These are phyloP conservation scores for Bimuria novae-zelandiae DNA, from an alignment of 2,329 filamentous ascomycete genomes.

Conservation along the genomic window DNA sequence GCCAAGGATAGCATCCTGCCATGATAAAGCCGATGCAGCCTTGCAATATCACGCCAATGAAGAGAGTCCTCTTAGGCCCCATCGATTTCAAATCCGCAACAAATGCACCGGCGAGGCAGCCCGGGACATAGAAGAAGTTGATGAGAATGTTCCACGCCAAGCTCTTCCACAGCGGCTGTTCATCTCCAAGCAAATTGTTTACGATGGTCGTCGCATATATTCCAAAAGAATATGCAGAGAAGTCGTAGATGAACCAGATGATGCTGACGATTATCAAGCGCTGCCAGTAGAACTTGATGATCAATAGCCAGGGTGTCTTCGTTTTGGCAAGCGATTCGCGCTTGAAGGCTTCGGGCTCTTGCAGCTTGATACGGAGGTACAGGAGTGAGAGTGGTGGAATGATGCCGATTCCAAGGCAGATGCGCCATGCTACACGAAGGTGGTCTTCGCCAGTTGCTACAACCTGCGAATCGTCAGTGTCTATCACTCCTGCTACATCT, in stretches of 20 bases:
- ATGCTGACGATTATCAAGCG: slow-evolving; percentile 58
- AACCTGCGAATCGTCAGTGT: slow-evolving; percentile 47
- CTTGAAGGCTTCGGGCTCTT: slow-evolving; percentile 60
- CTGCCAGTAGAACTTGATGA: slow-evolving; percentile 61
- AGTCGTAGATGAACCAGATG: slow-evolving; percentile 66
- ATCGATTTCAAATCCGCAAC: slow-evolving; percentile 69
- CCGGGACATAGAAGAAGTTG: slow-evolving; percentile 87
- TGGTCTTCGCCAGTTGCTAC: slow-evolving; percentile 61
- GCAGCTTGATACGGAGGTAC: slow-evolving; percentile 61
- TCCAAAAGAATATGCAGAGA: slow-evolving; percentile 81
- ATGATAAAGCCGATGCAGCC: slow-evolving; percentile 85
- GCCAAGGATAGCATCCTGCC: slow-evolving; percentile 74
- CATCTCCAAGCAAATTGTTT: slow-evolving; percentile 62
- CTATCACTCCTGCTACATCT: too few relatives aligned
- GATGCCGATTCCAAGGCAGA: slow-evolving; percentile 66
- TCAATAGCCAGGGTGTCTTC: slow-evolving; percentile 47
- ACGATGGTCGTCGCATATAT: slow-evolving; percentile 84
- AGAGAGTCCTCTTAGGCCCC: slow-evolving; percentile 76
- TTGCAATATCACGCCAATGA: slow-evolving; percentile 72
- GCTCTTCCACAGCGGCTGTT: slow-evolving; percentile 70
- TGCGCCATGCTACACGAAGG: slow-evolving; percentile 77
- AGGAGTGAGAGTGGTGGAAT: slow-evolving; percentile 58
- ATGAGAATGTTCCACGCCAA: slow-evolving; percentile 90
- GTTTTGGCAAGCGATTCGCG: slow-evolving; percentile 53
- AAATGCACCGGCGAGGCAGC: slow-evolving; percentile 76